phyloP scores from a whole-genome alignment of 2,329 filamentous ascomycete genomes.

The Penicillium glabrum region DNA sequence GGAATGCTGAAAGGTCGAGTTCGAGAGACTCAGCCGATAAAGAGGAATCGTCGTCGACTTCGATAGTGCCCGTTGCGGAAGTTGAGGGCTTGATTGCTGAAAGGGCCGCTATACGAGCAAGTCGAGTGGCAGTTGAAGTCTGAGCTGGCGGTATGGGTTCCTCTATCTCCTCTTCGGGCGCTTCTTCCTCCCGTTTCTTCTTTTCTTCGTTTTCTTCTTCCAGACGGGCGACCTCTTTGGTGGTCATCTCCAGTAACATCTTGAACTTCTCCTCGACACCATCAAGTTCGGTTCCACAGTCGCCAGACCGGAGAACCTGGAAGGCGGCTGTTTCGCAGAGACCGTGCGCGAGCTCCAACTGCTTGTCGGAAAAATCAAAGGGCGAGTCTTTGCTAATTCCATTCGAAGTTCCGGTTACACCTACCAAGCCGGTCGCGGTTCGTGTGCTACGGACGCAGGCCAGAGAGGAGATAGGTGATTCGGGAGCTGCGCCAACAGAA shows the following conservation, averaged over 20 bases:
- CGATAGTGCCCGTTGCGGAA: slow-evolving; percentile 26
- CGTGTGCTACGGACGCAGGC: slow-evolving; percentile 30
- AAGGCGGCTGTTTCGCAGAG: slow-evolving; percentile 86
- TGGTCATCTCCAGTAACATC: slow-evolving; percentile 62
- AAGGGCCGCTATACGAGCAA: slow-evolving; percentile 19
- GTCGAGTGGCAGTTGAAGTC: slow-evolving; percentile 17
- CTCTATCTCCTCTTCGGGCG: slow-evolving; percentile 6
- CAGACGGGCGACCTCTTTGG: slow-evolving; percentile 59
- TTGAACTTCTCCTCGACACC: slow-evolving; percentile 66
- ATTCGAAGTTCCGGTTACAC: slow-evolving; percentile 13
- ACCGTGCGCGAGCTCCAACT: slow-evolving; percentile 74
- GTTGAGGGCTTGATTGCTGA: slow-evolving; percentile 17
- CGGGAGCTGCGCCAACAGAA: not conserved
- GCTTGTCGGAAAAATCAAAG: slow-evolving; percentile 74
- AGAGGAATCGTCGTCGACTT: slow-evolving; percentile 38
- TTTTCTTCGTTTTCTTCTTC: slow-evolving; percentile 58
- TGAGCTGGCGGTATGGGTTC: slow-evolving; percentile 3
- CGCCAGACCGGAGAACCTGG: slow-evolving; percentile 82
- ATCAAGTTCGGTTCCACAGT: slow-evolving; percentile 74
- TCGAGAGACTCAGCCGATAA: slow-evolving; percentile 37
- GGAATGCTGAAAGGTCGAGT: slow-evolving; percentile 37
- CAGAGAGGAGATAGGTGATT: slow-evolving; percentile 10
- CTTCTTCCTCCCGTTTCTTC: slow-evolving; percentile 23
- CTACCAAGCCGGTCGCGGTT: slow-evolving; percentile 15
- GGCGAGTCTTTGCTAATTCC: slow-evolving; percentile 51